phyloP scores from a whole-genome alignment of 2,329 filamentous ascomycete species.

The Curvularia spicifera region DNA sequence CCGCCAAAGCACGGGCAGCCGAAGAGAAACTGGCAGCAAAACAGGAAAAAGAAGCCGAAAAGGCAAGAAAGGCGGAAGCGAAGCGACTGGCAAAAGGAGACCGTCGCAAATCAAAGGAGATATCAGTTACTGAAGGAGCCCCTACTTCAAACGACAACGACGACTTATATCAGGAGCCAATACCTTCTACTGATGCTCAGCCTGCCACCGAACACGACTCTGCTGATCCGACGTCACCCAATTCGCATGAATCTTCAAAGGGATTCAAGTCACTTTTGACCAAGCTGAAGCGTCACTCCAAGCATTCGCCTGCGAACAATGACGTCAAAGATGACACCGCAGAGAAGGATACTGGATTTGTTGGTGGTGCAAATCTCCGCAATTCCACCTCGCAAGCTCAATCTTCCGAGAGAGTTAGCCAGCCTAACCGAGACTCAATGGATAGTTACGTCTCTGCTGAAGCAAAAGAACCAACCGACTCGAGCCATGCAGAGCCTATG shows the following conservation, averaged over 20 bases:
- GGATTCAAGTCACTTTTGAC: conserved; percentile 48
- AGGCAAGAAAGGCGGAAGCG: conserved; percentile 61
- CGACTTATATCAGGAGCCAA: conserved; percentile 30
- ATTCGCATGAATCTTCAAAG: conserved; percentile 42
- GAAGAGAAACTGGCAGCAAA: conserved; percentile 55
- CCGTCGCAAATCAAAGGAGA: conserved; percentile 58
- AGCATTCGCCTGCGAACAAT: conserved; percentile 29
- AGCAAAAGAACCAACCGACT: conserved; percentile 17
- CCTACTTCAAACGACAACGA: conserved; percentile 22
- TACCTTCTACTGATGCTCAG: conserved; percentile 13
- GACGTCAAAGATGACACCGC: conserved; percentile 20
- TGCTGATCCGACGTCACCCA: conserved; percentile 28
- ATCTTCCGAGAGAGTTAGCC: conserved; percentile 9
- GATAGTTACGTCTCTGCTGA: conserved; percentile 11
- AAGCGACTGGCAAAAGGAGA: conserved; percentile 59
- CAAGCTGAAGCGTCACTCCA: conserved; percentile 50
- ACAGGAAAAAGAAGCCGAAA: conserved; percentile 51
- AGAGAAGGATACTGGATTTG: conserved; percentile 47
- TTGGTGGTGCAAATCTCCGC: conserved; percentile 53
- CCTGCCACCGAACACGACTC: conserved; percentile 17
- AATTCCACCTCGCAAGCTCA: conserved; percentile 30
- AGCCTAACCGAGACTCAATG: conserved; percentile 15
- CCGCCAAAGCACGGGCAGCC: conserved; percentile 56
- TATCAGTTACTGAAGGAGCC: conserved; percentile 23
- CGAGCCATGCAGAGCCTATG: conserved; percentile 25